Evolutionary conservation across 1,284 basidiomycete species (phyloP), one percentile per base, ranked within the genome.

Genomic region (Naganishia sp.): DNA sequence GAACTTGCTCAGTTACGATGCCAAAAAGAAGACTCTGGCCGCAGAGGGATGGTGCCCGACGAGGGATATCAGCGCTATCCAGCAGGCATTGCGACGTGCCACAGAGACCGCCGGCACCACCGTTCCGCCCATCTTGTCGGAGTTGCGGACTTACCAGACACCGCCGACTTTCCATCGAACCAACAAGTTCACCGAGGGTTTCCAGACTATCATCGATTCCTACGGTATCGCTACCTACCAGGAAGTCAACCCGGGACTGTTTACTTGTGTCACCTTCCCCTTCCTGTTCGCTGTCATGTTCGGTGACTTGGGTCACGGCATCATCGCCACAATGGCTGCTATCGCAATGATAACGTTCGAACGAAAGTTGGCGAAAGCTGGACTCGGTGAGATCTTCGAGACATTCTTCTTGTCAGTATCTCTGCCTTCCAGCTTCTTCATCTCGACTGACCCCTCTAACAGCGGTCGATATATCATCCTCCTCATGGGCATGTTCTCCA

Each of bases 241-340:
- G 79, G 96, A 99, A 81, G 89, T 94, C 79, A 99, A 99, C 78
- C 95, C 96, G 11, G 96, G 95, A 71, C 82, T 99, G 43, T 95
- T 94, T 78, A 91, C 94, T 3, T 86, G 96, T 73, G 86, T 94
- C 75, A 95, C 93, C 1, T 97, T 97, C 85, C 96, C 96, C 0
- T 99, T 99, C 87, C 82, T 99, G 73, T 99, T 99, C 74, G 95
- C 94, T 13, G 92, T 98, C 82, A 99, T 99, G 95, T 99, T 99
- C 78, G 96, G 95, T 75, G 95, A 99, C 79, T 90, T 99, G 76
- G 96, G 96, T 11, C 95, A 99, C 80, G 96, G 93, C 50, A 82
- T 88, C 69, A 87, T 99, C 76, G 90, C 93, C 75, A 84, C 90
- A 72, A 75, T 86, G 44, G 85, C 88, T 25, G 94, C 92, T 2